Conservation (phyloP, 1,284 basidiomycete species). For the Moesziomyces parantarcticus region DNA sequence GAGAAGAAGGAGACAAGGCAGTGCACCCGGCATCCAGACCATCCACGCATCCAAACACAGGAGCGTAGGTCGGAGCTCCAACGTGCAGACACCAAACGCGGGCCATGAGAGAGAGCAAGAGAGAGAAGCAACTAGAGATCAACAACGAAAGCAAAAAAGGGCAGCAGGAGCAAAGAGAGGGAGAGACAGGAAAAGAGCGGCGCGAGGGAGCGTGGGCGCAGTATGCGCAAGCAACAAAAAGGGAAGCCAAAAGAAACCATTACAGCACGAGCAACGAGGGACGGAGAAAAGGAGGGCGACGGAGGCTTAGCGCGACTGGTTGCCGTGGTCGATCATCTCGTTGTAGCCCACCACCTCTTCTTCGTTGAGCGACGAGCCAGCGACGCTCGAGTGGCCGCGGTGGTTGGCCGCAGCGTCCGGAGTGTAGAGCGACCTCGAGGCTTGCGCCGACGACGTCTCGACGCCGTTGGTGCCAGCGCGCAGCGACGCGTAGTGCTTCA, state of each 20-base stretch:
- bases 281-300: neutral
- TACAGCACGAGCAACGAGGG: conserved; percentile 1
- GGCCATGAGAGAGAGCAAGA: neutral
- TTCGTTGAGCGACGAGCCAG: conserved; percentile 59
- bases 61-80: neutral
- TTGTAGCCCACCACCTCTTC: conserved; percentile 65
- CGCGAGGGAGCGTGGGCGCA: conserved; percentile 11
- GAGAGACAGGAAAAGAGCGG: neutral
- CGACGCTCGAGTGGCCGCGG: conserved; percentile 45
- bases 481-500: conserved; percentile 62
- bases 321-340: conserved; percentile 60
- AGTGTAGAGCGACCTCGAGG: conserved; percentile 57
- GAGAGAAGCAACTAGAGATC: neutral
- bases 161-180: neutral
- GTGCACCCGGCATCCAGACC: conserved; percentile 2
- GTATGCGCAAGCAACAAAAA: neutral
- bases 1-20: neutral
- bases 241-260: neutral
- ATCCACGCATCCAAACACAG: neutral
- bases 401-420: conserved; percentile 42
- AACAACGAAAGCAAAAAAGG: neutral
- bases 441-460: conserved; percentile 8
- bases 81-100: too few species aligned
- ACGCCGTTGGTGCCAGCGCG: conserved; percentile 31
- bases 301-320: conserved; percentile 36